Base-by-base conservation (phyloP, 2,329 filamentous ascomycete genomes). In the Waltergamsia citrina region DNA sequence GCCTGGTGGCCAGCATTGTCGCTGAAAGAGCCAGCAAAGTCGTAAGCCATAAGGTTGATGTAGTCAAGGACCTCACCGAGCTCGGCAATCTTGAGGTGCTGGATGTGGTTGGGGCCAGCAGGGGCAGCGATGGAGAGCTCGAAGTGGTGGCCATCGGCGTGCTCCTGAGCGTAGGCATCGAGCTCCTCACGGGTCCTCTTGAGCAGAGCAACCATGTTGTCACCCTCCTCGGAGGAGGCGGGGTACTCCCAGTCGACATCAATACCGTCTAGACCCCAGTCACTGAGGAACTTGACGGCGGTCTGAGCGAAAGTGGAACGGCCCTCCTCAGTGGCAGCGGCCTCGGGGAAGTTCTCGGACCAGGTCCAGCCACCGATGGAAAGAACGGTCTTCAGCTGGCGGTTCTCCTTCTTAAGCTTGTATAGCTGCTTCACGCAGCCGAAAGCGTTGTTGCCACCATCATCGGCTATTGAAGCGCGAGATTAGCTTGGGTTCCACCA, bases 351-450 rank as follows among this genome's bases (percentile, higher is more conserved):
- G 53, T 85, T 85, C 44, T 69, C 62, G 3, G 82, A 86, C 57
- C 85, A 92, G 0, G 83, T 87, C 82, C 82, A 93, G 20, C 87
- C 86, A 31, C 87, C 87, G 42, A 94, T 85, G 31, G 76, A 84
- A 4, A 94, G 69, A 16, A 93, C 64, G 2, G 81, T 68, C 51
- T 93, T 93, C 35, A 94, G 56, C 30, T 85, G 73, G 12, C 85
- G 78, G 54, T 94, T 80, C 37, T 67, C 56, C 54, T 88, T 78
- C 60, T 94, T 94, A 28, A 86, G 64, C 7, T 84, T 60, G 51
- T 74, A 85, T 1, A 94, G 64, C 48, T 93, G 84, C 60, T 92
- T 92, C 34, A 85, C 56, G 50, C 78, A 83, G 25, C 87, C 87
- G 44, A 90, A 92, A 30, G 81, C 74, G 50, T 93, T 92, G 40